Evolutionary conservation across 129 eudicot species (phyloP).

Genomic region (Helianthus tuberosus): DNA sequence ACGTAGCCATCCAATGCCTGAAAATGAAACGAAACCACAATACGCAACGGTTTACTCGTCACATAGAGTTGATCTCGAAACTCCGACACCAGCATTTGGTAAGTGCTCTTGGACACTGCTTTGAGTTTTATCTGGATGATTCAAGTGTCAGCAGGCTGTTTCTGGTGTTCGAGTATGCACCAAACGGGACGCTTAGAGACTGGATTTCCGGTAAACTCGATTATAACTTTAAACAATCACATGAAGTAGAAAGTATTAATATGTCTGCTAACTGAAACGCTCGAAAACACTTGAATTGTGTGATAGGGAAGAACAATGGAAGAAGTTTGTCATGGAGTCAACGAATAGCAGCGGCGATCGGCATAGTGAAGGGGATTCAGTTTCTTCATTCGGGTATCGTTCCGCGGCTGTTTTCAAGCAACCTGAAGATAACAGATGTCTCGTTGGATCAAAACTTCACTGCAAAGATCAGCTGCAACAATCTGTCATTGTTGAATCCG

Average conservation of each 20-base stretch:
- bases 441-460: slow-evolving; percentile 74
- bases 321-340: slow-evolving; percentile 69
- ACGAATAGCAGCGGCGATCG: slow-evolving; percentile 78
- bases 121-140: slow-evolving; percentile 82
- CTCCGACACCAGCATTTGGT: slow-evolving; percentile 88
- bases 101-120: slow-evolving; percentile 92
- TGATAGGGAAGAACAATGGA: slow-evolving; percentile 43
- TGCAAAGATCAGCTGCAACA: slow-evolving; percentile 78
- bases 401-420: slow-evolving; percentile 60
- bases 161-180: slow-evolving; percentile 74
- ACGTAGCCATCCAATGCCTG: slow-evolving; percentile 71
- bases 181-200: slow-evolving; percentile 82
- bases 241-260: not conserved
- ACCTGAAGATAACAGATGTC: slow-evolving; percentile 73
- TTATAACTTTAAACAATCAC: slow-evolving; percentile 4
- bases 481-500: slow-evolving; percentile 67
- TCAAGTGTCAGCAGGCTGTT: slow-evolving; percentile 83
- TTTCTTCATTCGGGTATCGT: slow-evolving; percentile 79
- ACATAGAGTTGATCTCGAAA: slow-evolving; percentile 81
- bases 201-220: slow-evolving; percentile 66
- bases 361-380: slow-evolving; percentile 87
- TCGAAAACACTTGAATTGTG: too few relatives aligned
- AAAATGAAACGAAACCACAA: slow-evolving; percentile 66
- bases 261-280: not conserved
- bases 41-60: slow-evolving; percentile 58